These are phyloP conservation scores for Poronia punctata DNA, from an alignment of 495 filamentous ascomycete species.

Conservation along the genomic window DNA sequence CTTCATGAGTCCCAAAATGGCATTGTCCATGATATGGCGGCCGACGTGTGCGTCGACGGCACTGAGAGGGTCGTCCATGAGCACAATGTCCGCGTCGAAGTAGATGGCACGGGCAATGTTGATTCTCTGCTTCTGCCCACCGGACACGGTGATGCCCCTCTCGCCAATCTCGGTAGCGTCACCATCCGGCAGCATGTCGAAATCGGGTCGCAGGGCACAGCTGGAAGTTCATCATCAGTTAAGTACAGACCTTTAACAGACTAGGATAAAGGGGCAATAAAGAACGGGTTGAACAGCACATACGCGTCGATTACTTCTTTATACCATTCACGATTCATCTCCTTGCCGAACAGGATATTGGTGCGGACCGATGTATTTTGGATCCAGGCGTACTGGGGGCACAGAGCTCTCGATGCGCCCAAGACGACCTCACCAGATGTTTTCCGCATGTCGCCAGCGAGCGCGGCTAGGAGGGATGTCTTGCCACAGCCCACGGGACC, in stretches of 20 bases:
- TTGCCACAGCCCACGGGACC: constrained; percentile 90
- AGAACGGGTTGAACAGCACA: too few species aligned
- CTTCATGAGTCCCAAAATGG: constrained; percentile 81
- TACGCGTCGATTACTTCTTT: constrained; percentile 46
- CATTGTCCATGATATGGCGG: constrained; percentile 91
- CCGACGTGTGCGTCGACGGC: constrained; percentile 86
- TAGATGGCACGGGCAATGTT: constrained; percentile 84
- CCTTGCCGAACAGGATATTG: constrained; percentile 87
- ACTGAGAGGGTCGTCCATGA: constrained; percentile 80
- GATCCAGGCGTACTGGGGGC: constrained; percentile 96
- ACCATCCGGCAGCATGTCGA: constrained; percentile 68
- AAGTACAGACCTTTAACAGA: too few species aligned
- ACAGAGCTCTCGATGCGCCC: constrained; percentile 77
- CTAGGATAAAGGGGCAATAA: neutral
- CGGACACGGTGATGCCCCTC: constrained; percentile 72
- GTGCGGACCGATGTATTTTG: constrained; percentile 81
- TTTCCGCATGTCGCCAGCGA: constrained; percentile 90
- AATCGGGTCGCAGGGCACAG: constrained; percentile 63
- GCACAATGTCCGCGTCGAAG: constrained; percentile 69
- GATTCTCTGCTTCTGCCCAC: constrained; percentile 76
- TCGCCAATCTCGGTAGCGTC: constrained; percentile 75
- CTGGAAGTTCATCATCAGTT: constrained; percentile 50
- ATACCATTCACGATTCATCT: constrained; percentile 62
- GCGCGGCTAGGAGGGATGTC: constrained; percentile 78
- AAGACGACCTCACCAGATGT: constrained; percentile 66